Evolutionary conservation across 257 asterid species (phyloP).

Genomic region (Ilex asprella): DNA sequence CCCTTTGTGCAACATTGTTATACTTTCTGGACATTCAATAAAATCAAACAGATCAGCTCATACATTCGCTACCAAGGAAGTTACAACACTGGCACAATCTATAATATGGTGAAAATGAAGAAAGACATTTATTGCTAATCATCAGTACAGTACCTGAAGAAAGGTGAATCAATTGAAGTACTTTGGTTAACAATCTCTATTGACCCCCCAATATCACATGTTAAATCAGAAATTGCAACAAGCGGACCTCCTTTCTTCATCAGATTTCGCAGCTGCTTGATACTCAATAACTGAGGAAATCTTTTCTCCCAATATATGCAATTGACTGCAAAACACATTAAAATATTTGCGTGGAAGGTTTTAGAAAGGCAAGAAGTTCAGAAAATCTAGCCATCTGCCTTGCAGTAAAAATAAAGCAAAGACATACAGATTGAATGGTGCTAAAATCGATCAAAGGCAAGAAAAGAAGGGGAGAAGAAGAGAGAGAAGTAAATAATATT

Average conservation of each 20-base stretch:
- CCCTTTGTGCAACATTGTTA: too few species aligned
- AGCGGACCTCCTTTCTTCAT: constrained; percentile 62
- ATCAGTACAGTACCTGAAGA: constrained; percentile 53
- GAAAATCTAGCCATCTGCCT: not conserved
- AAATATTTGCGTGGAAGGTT: constrained; percentile 8
- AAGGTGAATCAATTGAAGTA: constrained; percentile 85
- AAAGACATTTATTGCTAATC: not conserved
- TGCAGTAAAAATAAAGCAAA: too few species aligned
- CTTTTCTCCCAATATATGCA: constrained; percentile 98
- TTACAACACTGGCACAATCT: too few species aligned
- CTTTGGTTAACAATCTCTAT: constrained; percentile 69
- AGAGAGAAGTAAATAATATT: too few species aligned
- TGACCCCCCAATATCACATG: constrained; percentile 92
- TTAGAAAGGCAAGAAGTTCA: not conserved
- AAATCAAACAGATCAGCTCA: too few species aligned
- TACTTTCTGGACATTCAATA: too few species aligned
- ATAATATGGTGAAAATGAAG: too few species aligned
- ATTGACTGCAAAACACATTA: constrained; percentile 43
- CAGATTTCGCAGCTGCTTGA: constrained; percentile 62
- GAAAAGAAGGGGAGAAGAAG: too few species aligned
- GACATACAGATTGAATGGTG: too few species aligned
- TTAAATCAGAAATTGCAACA: constrained; percentile 79
- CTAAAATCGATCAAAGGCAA: too few species aligned
- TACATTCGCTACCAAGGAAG: too few species aligned
- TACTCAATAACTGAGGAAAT: constrained; percentile 73